Evolutionary conservation across 768 basidiomycete genomes (phyloP), one percentile per base, ranked within the genome.

Genomic region (Suillus cothurnatus): DNA sequence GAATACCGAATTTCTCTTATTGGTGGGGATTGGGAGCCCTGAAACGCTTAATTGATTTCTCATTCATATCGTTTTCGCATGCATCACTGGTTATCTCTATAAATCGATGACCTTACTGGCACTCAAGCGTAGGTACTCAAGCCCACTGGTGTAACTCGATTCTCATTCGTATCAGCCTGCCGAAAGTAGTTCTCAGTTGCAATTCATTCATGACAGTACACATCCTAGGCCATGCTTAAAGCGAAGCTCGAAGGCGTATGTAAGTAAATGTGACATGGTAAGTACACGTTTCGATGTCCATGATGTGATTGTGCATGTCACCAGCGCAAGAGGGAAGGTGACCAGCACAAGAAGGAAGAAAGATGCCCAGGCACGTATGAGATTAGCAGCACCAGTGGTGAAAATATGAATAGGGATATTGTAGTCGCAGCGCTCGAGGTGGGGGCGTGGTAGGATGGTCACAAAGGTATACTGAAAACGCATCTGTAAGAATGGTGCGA

Each of bases 401-500:
- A 28, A 41, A 59, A 59, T 58, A 58, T 58, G 23, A 28, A 58
- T 58, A 39, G 38, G 57, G 38, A 39, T 59, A 59, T 39, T 19
- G 39, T 59, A 9, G 58, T 19, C 28, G 31, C 39, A 59, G 21
- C 21, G n/a, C n/a, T n/a, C n/a, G 21, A 55, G 11, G 32, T 32
- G 11, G 6, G 17, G 8, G 21, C 23, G 36, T 58, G 23, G 4
- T 23, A 38, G 23, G 36, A 26, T 26, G 23, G 19, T 39, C 41
- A 26, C 38, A 12, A 26, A 59, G 26, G 57, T 39, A 39, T 41
- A 26, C 58, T 59, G 26, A 41, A 39, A 41, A 59, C 6, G 23
- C 19, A 6, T 59, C 19, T 5, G n/a, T 59, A 12, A 59, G 39
- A 28, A 21, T 15, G 38, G 19, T 6, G 19, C 34, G 6, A 9